Conservation (phyloP, 1,284 basidiomycete species). For the Anthracocystis setariae region DNA sequence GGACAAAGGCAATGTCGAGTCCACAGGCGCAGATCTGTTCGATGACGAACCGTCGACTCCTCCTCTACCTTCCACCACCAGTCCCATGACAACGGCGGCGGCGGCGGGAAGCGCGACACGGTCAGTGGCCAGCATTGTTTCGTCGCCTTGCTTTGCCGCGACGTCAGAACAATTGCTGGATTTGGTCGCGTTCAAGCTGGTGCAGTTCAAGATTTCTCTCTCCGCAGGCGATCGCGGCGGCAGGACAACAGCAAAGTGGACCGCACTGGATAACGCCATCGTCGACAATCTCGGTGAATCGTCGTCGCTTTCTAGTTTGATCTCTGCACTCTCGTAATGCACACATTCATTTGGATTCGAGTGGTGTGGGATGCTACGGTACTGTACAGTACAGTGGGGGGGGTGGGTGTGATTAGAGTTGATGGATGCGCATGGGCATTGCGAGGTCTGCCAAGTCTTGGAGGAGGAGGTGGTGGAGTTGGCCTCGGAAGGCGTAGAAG, state of each 20-base stretch:
- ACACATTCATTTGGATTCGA: neutral
- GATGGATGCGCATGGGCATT: slow-evolving; percentile 73
- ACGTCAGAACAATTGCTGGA: slow-evolving; percentile 15
- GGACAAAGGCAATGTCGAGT: neutral
- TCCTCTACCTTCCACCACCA: slow-evolving; percentile 9
- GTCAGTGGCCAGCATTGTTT: slow-evolving; percentile 8
- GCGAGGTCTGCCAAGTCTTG: slow-evolving; percentile 78
- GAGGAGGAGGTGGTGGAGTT: slow-evolving; percentile 79
- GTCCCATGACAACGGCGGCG: neutral
- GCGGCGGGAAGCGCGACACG: neutral
- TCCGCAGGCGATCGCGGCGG: neutral
- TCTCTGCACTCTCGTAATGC: neutral
- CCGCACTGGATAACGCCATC: neutral
- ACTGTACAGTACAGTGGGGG: neutral
- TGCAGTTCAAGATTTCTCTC: slow-evolving; percentile 5
- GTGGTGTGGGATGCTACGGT: too few species aligned
- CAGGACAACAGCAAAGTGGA: slow-evolving; percentile 5
- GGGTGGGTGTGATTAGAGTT: slow-evolving; percentile 4
- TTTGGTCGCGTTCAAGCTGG: slow-evolving; percentile 13
- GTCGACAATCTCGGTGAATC: slow-evolving; percentile 2
- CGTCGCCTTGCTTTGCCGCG: neutral
- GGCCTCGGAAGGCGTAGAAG: slow-evolving; percentile 79
- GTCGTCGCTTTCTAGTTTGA: neutral
- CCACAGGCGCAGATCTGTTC: slow-evolving; percentile 14
- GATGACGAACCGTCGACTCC: slow-evolving; percentile 33